Evolutionary conservation across 768 basidiomycete species (phyloP).

Genomic region (Lactarius akahatsu): DNA sequence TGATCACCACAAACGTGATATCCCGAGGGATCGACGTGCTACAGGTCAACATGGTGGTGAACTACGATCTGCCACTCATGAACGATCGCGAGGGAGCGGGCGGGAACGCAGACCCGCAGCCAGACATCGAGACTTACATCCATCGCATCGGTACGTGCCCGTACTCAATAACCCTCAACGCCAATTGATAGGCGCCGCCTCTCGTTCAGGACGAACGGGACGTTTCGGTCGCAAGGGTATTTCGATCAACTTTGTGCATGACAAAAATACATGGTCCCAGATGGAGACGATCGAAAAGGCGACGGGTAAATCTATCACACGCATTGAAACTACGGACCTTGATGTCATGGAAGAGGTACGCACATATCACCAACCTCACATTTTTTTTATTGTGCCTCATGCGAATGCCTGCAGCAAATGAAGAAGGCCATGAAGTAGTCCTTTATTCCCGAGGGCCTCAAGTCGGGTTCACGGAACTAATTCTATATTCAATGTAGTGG

Average conservation of each 20-base stretch:
- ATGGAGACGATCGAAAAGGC: conserved; percentile 87
- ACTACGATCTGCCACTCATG: conserved; percentile 92
- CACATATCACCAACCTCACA: not conserved
- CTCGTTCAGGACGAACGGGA: conserved; percentile 81
- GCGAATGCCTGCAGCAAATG: conserved; percentile 56
- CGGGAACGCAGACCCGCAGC: conserved; percentile 51
- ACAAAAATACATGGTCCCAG: conserved; percentile 80
- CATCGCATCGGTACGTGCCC: conserved; percentile 84
- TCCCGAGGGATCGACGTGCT: conserved; percentile 98
- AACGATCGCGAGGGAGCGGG: conserved; percentile 57
- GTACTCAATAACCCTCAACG: not conserved
- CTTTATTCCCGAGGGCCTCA: not conserved
- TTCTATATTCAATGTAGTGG: conserved; percentile 15
- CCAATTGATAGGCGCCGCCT: conserved; percentile 4
- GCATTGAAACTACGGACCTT: conserved; percentile 86
- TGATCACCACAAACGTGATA: conserved; percentile 99
- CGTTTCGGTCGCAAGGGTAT: conserved; percentile 97
- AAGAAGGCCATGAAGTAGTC: conserved; percentile 70
- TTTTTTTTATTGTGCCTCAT: not conserved
- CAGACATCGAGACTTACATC: conserved; percentile 96
- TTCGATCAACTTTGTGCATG: conserved; percentile 96
- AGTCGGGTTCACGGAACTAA: conserved; percentile 9
- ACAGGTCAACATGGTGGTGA: conserved; percentile 99
- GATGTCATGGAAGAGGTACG: conserved; percentile 92
- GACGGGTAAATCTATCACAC: conserved; percentile 73